Percentiles rank a stretch among this genome's conserved stretches.
These are phyloP conservation scores for Penicillium sp. DNA, from an alignment of 2,329 filamentous ascomycete species.

Conservation along the genomic window DNA sequence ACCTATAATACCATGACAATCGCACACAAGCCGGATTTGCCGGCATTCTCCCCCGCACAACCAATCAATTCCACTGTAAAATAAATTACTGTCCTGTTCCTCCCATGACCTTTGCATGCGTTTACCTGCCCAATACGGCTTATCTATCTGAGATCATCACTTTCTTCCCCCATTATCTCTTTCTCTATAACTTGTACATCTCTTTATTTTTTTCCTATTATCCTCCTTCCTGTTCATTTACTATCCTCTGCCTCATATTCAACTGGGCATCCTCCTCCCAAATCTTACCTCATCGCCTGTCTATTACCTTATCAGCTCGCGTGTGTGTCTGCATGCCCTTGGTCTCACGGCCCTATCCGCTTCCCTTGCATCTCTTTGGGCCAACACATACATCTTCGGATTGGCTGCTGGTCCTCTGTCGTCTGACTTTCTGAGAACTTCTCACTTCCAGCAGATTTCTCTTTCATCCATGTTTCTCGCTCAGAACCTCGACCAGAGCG, in stretches of 20 bases:
- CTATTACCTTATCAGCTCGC: conserved; percentile 5
- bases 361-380: conserved; percentile 4
- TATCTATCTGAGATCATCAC: conserved; percentile 22
- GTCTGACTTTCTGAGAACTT: conserved; percentile 13
- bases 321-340: conserved; percentile 6
- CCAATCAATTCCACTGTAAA: conserved; percentile 9
- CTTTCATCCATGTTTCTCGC: conserved; percentile 39
- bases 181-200: conserved; percentile 2
- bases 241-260: not conserved
- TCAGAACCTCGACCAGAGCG: conserved; percentile 40
- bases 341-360: conserved; percentile 5
- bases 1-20: not conserved
- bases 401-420: conserved; percentile 7
- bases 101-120: not conserved
- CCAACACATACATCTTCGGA: conserved; percentile 4
- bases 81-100: conserved; percentile 5
- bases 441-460: conserved; percentile 1
- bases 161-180: conserved; percentile 9
- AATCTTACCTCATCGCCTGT: not conserved
- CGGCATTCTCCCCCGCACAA: conserved; percentile 11
- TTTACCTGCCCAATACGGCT: conserved; percentile 27
- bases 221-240: conserved; percentile 5
- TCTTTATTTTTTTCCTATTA: conserved; percentile 6
- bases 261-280: not conserved
- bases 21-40: conserved; percentile 6